Evolutionary conservation across 139 green algal species (phyloP).

Genomic region (Haematococcus sp.): DNA sequence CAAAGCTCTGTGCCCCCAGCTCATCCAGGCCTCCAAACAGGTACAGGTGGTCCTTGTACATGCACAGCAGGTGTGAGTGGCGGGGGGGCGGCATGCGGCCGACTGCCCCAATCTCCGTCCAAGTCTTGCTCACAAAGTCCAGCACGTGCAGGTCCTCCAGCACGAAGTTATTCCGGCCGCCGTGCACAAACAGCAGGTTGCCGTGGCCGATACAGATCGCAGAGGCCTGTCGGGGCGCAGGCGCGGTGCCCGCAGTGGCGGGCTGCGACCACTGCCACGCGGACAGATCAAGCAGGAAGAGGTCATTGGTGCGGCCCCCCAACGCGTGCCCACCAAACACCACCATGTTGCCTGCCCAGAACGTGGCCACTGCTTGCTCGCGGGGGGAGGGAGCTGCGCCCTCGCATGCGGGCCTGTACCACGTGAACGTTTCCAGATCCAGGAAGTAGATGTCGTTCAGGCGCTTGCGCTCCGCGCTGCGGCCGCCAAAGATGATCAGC

Average conservation of each 20-base stretch:
- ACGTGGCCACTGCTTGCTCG: slow-evolving; percentile 53
- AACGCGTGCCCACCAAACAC: slow-evolving; percentile 77
- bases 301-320: slow-evolving; percentile 73
- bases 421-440: slow-evolving; percentile 66
- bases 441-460: slow-evolving; percentile 74
- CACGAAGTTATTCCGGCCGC: slow-evolving; percentile 83
- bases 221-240: slow-evolving; percentile 69
- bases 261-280: slow-evolving; percentile 70
- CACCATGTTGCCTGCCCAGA: slow-evolving; percentile 63
- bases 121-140: slow-evolving; percentile 63
- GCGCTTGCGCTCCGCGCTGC: slow-evolving; percentile 62
- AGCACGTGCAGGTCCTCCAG: slow-evolving; percentile 79
- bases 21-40: slow-evolving; percentile 77
- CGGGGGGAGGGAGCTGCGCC: slow-evolving; percentile 49
- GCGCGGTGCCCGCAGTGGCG: slow-evolving; percentile 58
- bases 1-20: slow-evolving; percentile 55
- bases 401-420: slow-evolving; percentile 49
- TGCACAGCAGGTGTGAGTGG: slow-evolving; percentile 55
- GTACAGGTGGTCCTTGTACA: slow-evolving; percentile 64
- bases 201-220: slow-evolving; percentile 56
- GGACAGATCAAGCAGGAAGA: slow-evolving; percentile 77
- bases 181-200: slow-evolving; percentile 67
- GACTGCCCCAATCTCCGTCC: slow-evolving; percentile 48
- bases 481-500: slow-evolving; percentile 82
- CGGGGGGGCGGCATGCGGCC: slow-evolving; percentile 57